phyloP scores from a whole-genome alignment of 306 rosid species.

The Mucuna pruriens region DNA sequence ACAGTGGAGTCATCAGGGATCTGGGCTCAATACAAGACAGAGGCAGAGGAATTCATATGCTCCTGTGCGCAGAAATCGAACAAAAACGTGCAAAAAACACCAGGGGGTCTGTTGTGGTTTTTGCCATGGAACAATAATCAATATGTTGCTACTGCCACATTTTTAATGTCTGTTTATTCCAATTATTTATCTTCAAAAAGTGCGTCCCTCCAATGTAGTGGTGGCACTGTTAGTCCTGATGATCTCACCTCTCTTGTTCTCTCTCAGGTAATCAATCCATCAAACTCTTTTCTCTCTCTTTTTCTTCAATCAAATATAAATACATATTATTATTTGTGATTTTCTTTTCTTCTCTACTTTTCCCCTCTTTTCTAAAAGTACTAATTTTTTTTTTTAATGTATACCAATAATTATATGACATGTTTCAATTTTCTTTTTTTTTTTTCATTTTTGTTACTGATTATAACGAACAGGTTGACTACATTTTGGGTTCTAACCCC shows the following conservation, averaged over 20 bases:
- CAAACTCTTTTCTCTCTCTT: too few species aligned
- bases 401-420: background rate
- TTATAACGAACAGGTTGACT: conserved; percentile 50
- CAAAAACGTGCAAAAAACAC: conserved; percentile 45
- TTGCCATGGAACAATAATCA: conserved; percentile 57
- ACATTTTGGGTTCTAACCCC: conserved; percentile 68
- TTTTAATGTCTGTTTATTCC: conserved; percentile 52
- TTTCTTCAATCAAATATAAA: too few species aligned
- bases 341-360: too few species aligned
- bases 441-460: too few species aligned
- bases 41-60: conserved; percentile 66
- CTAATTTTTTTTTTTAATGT: too few species aligned
- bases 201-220: conserved; percentile 36
- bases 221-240: conserved; percentile 36
- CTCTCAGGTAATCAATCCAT: conserved; percentile 54
- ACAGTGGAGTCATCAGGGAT: conserved; percentile 32
- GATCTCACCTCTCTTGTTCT: conserved; percentile 46
- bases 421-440: background rate
- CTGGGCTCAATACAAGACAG: conserved; percentile 51
- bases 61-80: conserved; percentile 52
- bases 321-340: too few species aligned
- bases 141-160: conserved; percentile 58
- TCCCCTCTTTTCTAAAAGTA: too few species aligned
- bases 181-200: conserved; percentile 41
- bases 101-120: conserved; percentile 63